Percentiles rank a stretch among this genome's conserved stretches.
Conservation (phyloP, 2,329 filamentous ascomycete genomes). For the Ophiosphaerella korrae region DNA sequence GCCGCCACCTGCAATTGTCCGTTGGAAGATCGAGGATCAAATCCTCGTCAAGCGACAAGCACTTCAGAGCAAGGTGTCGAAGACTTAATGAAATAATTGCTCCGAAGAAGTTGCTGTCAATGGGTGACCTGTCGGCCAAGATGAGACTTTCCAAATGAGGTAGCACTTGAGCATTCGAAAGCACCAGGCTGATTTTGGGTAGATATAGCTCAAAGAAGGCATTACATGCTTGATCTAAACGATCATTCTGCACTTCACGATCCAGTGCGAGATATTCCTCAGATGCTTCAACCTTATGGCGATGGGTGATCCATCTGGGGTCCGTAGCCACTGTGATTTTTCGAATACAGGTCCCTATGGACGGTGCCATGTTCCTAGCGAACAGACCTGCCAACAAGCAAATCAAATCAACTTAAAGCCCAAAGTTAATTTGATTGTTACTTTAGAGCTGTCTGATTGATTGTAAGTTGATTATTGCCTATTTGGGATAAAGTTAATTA, state of each 20-base stretch:
- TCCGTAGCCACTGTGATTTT: background rate
- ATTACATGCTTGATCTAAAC: background rate
- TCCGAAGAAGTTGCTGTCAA: background rate
- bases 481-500: no score
- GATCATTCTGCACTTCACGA: background rate
- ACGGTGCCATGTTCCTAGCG: no score
- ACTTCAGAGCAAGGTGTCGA: background rate
- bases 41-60: background rate
- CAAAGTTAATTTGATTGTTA: no score
- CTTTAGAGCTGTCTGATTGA: no score
- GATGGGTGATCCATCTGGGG: background rate
- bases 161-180: background rate
- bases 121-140: background rate
- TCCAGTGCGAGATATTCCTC: background rate
- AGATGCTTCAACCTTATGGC: background rate
- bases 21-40: background rate
- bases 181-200: background rate
- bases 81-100: background rate
- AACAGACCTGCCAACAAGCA: no score
- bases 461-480: no score
- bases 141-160: background rate
- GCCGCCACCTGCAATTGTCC: background rate
- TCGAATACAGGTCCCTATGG: slow-evolving; percentile 4
- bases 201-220: background rate
- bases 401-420: no score